phyloP scores from a whole-genome alignment of 257 asterid species.

The Petunia secreta region DNA sequence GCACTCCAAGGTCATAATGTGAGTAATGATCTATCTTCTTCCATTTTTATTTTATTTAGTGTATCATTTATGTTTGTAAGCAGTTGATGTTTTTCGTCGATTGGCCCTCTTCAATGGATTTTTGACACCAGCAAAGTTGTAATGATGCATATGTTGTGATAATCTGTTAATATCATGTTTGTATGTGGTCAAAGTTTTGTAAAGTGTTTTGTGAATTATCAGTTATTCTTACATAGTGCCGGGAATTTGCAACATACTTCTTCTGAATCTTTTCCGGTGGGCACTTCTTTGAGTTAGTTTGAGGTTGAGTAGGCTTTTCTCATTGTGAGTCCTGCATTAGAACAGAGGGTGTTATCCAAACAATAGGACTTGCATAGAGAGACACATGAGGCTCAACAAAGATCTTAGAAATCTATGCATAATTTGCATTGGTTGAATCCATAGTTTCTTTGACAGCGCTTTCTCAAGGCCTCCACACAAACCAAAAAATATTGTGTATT shows the following conservation, averaged over 20 bases:
- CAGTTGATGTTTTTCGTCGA: not conserved
- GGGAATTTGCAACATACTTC: not conserved
- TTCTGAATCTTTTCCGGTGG: not conserved
- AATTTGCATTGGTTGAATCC: not conserved
- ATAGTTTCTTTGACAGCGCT: not conserved
- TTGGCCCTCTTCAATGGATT: not conserved
- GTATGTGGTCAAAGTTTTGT: constrained; percentile 14
- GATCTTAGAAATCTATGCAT: not conserved
- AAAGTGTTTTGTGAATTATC: not conserved
- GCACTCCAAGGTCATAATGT: constrained; percentile 78
- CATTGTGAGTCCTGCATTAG: not conserved
- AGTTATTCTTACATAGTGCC: constrained; percentile 2
- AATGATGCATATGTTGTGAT: constrained; percentile 17
- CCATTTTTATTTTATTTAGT: not conserved
- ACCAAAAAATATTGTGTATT: not conserved
- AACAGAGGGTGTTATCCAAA: not conserved
- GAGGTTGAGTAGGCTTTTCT: not conserved
- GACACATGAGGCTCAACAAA: not conserved
- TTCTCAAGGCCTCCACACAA: not conserved
- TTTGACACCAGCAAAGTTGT: not conserved
- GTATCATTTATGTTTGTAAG: constrained; percentile 12
- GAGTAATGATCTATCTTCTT: constrained; percentile 38
- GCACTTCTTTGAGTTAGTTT: constrained; percentile 12
- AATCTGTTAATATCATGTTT: not conserved
- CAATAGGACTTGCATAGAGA: no score